A percentile compares a stretch with the other conserved stretches of the same genome.
Conservation (phyloP, 1,284 basidiomycete species). For the Neolentinus lepideus region DNA sequence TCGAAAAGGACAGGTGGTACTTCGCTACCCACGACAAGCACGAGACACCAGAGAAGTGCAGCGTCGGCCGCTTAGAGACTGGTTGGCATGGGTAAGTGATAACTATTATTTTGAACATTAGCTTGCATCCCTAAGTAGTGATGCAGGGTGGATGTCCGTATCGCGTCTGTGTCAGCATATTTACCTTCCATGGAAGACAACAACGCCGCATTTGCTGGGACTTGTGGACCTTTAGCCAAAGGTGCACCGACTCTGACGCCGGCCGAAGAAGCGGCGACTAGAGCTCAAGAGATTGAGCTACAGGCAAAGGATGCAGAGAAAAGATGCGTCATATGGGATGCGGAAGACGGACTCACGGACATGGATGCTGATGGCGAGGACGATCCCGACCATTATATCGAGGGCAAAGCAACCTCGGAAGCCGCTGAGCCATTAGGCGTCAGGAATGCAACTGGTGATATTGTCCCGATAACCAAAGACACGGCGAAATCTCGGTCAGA, state of each 20-base stretch:
- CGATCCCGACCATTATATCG: constrained; percentile 17
- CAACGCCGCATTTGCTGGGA: constrained; percentile 48
- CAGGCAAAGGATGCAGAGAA: constrained; percentile 39
- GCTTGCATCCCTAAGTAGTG: background rate
- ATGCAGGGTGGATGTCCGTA: constrained; percentile 54
- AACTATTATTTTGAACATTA: background rate
- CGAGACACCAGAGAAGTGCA: constrained; percentile 66
- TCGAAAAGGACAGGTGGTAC: constrained; percentile 63
- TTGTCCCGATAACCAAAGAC: constrained; percentile 16
- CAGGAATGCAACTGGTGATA: constrained; percentile 21
- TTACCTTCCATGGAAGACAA: constrained; percentile 62
- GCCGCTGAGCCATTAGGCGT: constrained; percentile 22
- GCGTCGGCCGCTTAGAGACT: constrained; percentile 57
- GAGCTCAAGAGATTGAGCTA: constrained; percentile 45
- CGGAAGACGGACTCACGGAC: constrained; percentile 22
- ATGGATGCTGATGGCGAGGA: constrained; percentile 22
- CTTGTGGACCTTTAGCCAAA: constrained; percentile 19
- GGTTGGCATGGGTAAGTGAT: constrained; percentile 59
- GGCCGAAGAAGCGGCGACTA: constrained; percentile 43
- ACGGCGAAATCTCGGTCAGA: constrained; percentile 1
- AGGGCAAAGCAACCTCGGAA: constrained; percentile 10
- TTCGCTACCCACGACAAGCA: constrained; percentile 65
- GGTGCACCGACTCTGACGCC: constrained; percentile 37
- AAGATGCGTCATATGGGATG: constrained; percentile 41
- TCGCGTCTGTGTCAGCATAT: constrained; percentile 64